Conservation (phyloP, 768 basidiomycete genomes). For the Cystobasidium onofrii region DNA sequence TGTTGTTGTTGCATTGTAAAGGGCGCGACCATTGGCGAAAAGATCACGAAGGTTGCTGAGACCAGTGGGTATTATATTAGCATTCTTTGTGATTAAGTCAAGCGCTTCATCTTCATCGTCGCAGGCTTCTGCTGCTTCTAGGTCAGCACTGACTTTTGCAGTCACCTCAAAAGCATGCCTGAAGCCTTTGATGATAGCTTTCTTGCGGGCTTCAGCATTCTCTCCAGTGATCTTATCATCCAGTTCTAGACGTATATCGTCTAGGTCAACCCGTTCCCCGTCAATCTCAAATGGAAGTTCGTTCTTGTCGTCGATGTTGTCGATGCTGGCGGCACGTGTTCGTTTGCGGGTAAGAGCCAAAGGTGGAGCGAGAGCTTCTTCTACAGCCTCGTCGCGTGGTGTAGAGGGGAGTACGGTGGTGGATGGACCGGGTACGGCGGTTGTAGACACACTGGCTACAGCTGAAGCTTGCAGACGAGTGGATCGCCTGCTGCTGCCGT, state of each 20-base stretch:
- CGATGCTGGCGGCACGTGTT: not conserved
- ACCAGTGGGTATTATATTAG: not conserved
- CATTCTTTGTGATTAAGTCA: not conserved
- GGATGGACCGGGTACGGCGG: not conserved
- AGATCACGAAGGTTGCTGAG: not conserved
- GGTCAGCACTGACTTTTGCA: not conserved
- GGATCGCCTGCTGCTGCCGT: conserved; percentile 2
- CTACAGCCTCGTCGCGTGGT: not conserved
- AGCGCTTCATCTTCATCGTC: not conserved
- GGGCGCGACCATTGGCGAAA: conserved; percentile 9
- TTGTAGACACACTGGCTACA: not conserved
- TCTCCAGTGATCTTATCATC: not conserved
- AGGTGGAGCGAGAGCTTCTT: not conserved
- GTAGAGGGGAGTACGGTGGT: not conserved
- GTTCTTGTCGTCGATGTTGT: not conserved
- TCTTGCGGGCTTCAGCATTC: not conserved
- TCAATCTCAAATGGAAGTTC: not conserved
- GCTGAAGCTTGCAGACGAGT: not conserved
- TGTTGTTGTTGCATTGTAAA: conserved; percentile 19
- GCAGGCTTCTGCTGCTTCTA: not conserved
- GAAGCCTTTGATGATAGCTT: not conserved
- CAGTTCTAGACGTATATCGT: no score
- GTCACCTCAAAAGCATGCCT: not conserved
- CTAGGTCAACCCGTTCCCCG: no score
- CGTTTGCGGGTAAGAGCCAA: not conserved